Base-by-base conservation (phyloP, 2,329 filamentous ascomycete genomes). In the Parasarocladium wereldwijsianum region DNA sequence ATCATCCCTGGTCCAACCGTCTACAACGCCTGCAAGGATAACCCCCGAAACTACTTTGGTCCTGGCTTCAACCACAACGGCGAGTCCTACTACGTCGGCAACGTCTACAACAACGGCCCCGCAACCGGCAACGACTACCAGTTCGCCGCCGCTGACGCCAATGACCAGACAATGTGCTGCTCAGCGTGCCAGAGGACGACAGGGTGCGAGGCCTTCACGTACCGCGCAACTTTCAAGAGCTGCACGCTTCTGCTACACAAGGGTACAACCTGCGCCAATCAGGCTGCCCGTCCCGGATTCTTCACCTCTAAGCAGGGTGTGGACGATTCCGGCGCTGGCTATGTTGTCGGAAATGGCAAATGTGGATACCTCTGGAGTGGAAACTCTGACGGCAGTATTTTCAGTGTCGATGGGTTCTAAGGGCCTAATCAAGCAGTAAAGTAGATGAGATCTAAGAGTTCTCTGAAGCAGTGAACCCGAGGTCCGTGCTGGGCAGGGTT, bases 321-420 rank as follows among this genome's bases (percentile, higher is more conserved):
- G 9, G 18, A 23, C 16, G 28, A 30, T 18, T 15, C 31, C 14
- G 31, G 31, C 18, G 31, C 24, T 13, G 31, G 31, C 5, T 33
- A 33, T 17, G 25, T 22, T 12, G 31, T 33, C n/a, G 31, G 31
- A 8, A 33, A 33, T n/a, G 31, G 31, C 8, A 33, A 33, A 15
- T 33, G 31, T 26, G 31, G 31, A 8, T 33, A 29, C 25, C 21
- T 25, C 11, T 33, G 29, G 10, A 33, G 31, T 16, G 31, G 31
- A 8, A 33, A 33, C 17, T 29, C 24, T 19, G 30, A 26, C n/a
- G 30, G 24, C n/a, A 6, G 13, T 5, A n/a, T 26, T 6, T 26
- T 26, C 24, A 8, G 13, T 26, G 24, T 26, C 13, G 24, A n/a
- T 21, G n/a, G n/a, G n/a, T n/a, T n/a, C n/a, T n/a, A n/a, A n/a